Evolutionary conservation across 2,329 filamentous ascomycete genomes (phyloP).

Genomic region (Westerdykella aurantiaca): DNA sequence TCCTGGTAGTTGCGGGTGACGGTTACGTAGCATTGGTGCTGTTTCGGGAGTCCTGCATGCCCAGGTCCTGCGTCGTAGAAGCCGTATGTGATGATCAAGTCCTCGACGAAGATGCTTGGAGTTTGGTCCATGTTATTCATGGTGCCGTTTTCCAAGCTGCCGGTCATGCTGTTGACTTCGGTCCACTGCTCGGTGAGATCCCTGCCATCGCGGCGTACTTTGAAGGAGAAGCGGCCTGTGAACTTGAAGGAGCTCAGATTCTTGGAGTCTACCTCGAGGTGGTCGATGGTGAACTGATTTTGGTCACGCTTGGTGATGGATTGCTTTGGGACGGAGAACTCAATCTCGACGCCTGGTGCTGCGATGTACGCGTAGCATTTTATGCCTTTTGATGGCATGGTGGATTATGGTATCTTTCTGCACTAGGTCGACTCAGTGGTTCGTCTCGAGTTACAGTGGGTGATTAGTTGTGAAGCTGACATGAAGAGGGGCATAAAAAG

Average conservation of each 20-base stretch:
- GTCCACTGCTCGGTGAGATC: constrained; percentile 43
- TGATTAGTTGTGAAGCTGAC: not conserved
- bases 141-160: constrained; percentile 39
- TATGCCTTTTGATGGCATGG: constrained; percentile 34
- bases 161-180: constrained; percentile 45
- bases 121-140: constrained; percentile 31
- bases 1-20: constrained; percentile 40
- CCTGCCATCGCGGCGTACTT: constrained; percentile 35
- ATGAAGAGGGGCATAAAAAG: not conserved
- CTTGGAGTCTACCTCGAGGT: constrained; percentile 44
- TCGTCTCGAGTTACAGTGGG: not conserved
- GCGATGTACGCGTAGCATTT: constrained; percentile 30
- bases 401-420: constrained; percentile 22
- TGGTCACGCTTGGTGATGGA: constrained; percentile 27
- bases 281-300: constrained; percentile 36
- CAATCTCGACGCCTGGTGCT: constrained; percentile 39
- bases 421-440: no score
- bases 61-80: constrained; percentile 48
- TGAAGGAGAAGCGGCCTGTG: constrained; percentile 42
- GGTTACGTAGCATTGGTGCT: constrained; percentile 42
- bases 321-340: constrained; percentile 42
- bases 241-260: constrained; percentile 43
- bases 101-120: constrained; percentile 24
- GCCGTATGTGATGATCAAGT: constrained; percentile 43
- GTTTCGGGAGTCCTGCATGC: constrained; percentile 39